Evolutionary conservation across 495 filamentous ascomycete species (phyloP).

Genomic region (Lasiosphaeria miniovina): DNA sequence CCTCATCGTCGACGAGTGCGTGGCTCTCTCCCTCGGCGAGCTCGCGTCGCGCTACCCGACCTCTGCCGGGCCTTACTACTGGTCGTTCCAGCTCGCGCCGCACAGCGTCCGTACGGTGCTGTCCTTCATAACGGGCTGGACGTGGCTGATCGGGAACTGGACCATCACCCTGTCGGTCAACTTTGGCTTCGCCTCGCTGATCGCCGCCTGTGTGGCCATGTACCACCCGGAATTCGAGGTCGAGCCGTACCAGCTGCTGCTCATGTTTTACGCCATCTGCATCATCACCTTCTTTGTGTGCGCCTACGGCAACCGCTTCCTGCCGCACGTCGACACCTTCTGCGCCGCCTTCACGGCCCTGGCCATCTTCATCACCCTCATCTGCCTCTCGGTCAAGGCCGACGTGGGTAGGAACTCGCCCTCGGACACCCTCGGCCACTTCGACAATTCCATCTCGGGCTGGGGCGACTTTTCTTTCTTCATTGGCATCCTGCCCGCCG

Average conservation of each 20-base stretch:
- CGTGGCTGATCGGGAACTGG: conserved; percentile 57
- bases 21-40: conserved; percentile 60
- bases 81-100: conserved; percentile 58
- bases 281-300: conserved; percentile 56
- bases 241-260: conserved; percentile 54
- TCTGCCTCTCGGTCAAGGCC: conserved; percentile 54
- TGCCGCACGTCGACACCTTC: conserved; percentile 58
- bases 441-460: conserved; percentile 50
- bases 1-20: conserved; percentile 55
- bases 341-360: conserved; percentile 56
- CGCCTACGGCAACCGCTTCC: conserved; percentile 54
- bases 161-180: conserved; percentile 65
- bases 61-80: conserved; percentile 62
- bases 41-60: conserved; percentile 63
- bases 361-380: conserved; percentile 52
- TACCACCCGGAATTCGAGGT: conserved; percentile 49
- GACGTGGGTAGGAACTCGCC: conserved; percentile 48
- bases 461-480: conserved; percentile 54
- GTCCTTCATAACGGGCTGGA: conserved; percentile 65
- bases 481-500: conserved; percentile 52
- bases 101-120: conserved; percentile 51
- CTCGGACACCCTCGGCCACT: conserved; percentile 41
- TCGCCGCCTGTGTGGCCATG: conserved; percentile 55
- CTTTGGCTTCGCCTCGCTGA: conserved; percentile 58
- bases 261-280: conserved; percentile 60